Conservation (phyloP, 257 asterid genomes). For the Schizonepeta tenuifolia region DNA sequence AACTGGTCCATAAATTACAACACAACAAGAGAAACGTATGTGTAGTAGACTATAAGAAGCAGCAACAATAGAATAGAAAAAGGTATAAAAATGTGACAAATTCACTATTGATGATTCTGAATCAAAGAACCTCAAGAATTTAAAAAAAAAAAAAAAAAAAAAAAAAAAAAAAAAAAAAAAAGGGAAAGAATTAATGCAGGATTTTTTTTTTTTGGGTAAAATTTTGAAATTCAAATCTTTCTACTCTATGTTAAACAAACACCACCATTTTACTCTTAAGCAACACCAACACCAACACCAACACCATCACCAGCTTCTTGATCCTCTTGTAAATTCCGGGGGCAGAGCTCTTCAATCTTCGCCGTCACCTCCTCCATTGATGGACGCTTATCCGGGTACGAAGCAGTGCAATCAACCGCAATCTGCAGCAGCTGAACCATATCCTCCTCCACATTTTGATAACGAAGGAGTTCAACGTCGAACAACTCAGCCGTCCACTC, state of each 20-base stretch:
- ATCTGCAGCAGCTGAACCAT: conserved; percentile 56
- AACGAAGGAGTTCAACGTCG: conserved; percentile 48
- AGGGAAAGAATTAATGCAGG: too few species aligned
- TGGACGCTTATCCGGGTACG: conserved; percentile 51
- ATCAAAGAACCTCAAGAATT: conserved; percentile 37
- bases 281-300: conserved; percentile 23
- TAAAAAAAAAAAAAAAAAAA: neutral
- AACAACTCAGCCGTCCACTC: conserved; percentile 51
- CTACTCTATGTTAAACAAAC: neutral
- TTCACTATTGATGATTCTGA: conserved; percentile 35
- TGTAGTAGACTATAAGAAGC: neutral
- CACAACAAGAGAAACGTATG: neutral
- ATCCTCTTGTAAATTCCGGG: conserved; percentile 21
- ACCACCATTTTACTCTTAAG: conserved; percentile 2
- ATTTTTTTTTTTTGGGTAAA: too few species aligned
- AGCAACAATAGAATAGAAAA: neutral
- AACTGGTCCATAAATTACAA: neutral
- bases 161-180: neutral
- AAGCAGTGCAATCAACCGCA: conserved; percentile 46
- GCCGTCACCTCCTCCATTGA: conserved; percentile 41
- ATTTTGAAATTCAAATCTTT: neutral
- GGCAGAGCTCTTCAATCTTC: conserved; percentile 43
- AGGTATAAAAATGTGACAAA: neutral
- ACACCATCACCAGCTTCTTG: conserved; percentile 11
- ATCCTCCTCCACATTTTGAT: conserved; percentile 47